A percentile compares a stretch with the other conserved stretches of the same genome.
These are phyloP conservation scores for Eutypella sp. DNA, from an alignment of 2,329 filamentous ascomycete species.

Conservation along the genomic window DNA sequence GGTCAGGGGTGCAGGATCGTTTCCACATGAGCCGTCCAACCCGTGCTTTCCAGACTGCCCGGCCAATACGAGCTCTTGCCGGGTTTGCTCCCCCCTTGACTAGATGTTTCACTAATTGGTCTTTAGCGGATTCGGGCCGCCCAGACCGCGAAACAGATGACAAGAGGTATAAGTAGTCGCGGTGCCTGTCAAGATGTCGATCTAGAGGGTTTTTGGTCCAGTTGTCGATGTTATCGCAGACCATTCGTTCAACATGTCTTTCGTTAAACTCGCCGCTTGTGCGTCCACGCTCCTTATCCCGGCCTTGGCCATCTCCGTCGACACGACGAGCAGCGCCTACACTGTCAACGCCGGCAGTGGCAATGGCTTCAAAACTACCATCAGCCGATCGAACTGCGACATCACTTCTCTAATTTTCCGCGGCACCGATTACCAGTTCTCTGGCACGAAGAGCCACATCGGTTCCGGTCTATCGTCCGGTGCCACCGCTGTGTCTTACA, in stretches of 20 bases:
- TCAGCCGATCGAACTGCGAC: slow-evolving; percentile 39
- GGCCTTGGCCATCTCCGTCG: slow-evolving; percentile 21
- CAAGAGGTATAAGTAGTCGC: neutral
- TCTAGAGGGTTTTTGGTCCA: neutral
- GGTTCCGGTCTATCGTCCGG: slow-evolving; percentile 44
- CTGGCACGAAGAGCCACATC: slow-evolving; percentile 43
- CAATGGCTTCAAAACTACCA: slow-evolving; percentile 22
- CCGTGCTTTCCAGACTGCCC: no score
- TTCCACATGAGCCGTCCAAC: no score
- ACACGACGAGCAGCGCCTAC: slow-evolving; percentile 15
- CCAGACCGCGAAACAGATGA: neutral
- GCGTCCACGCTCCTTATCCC: slow-evolving; percentile 19
- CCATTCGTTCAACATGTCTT: slow-evolving; percentile 13
- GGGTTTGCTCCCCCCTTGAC: neutral
- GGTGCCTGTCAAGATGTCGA: neutral
- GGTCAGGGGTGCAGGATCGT: neutral
- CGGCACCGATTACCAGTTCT: slow-evolving; percentile 46
- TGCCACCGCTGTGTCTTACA: slow-evolving; percentile 39
- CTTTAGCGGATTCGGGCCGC: no score
- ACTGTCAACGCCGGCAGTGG: slow-evolving; percentile 22
- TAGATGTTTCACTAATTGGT: neutral
- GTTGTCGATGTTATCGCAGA: slow-evolving; percentile 1
- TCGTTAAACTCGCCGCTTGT: slow-evolving; percentile 8
- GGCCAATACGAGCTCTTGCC: neutral
- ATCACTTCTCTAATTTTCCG: slow-evolving; percentile 49